Evolutionary conservation across 2,329 filamentous ascomycete genomes (phyloP), one percentile per base, ranked within the genome.

Genomic region (Amauroascus niger): DNA sequence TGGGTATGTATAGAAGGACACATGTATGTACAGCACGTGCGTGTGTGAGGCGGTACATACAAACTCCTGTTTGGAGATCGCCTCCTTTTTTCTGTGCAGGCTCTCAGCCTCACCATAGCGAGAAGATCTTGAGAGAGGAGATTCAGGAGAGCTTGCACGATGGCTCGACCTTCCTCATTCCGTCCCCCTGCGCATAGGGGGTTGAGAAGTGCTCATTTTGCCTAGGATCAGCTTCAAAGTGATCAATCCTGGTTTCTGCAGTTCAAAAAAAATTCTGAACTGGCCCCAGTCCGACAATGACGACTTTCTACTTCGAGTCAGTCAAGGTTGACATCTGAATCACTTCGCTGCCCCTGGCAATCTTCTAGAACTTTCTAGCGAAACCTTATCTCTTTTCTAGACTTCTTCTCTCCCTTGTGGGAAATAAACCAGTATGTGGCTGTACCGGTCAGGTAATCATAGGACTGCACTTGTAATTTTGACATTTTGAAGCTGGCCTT

Each of bases 331-430:
- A 16, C 32, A 24, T 4, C 47, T 30, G 47, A 32, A 32, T 32
- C 48, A 30, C 20, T 8, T 18, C n/a, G 30, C 41, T 46, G n/a
- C 41, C 30, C 40, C 33, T 28, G 39, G 32, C 41, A 46, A 52
- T 52, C 11, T 52, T 52, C 50, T 20, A 39, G 50, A 52, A 52
- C 39, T 32, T 52, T 52, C 50, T 46, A 52, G 41, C 40, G 20
- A 20, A 30, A 33, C 5, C 32, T 16, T 50, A 28, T 13, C 6
- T 35, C 14, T 44, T 32, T 43, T 51, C 49, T 49, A 9, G 47
- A 49, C 22, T 30, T 45, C 20, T 44, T 51, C 49, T 20, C 8
- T 11, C 18, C 11, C 18, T 8, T 8, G n/a, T 11, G 6, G 6
- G 6, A 40, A 3, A 7, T 4, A 18, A 8, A 20, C 11, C 16